Base-by-base conservation (phyloP, 805 yeast genomes). In the Yueomyces sp. region DNA sequence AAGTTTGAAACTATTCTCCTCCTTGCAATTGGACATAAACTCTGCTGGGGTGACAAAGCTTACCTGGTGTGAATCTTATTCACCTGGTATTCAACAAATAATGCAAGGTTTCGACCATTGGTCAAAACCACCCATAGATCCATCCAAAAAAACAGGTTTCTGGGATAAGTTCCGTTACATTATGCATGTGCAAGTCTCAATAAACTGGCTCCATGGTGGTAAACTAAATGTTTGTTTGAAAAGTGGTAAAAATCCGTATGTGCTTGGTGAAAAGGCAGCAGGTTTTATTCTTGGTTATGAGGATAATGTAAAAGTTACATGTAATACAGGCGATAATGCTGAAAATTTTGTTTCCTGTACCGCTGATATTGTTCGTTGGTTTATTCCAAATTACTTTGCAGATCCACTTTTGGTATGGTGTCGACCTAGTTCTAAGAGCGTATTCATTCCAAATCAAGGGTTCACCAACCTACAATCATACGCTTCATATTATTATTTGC, bases 101-200 rank as follows among this genome's bases (percentile, higher is more conserved):
- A 81, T 84, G 78, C 65, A 77, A 44, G 81, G 76, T 45, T 72
- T 88, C 47, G 95, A 87, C 53, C 78, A 81, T 39, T 84, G 88
- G 56, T 79, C 94, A 1, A 88, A 90, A 59, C 94, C 95, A 0
- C 95, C 94, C 0, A 64, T 83, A 12, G 97, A 88, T 58, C 88
- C 88, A 0, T 85, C 95, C 2, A 73, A 76, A 3, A 82, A 81
- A 51, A 64, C 86, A 11, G 97, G 97, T 0, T 79, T 87, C 51
- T 88, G 97, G 97, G 97, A 88, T 61, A 90, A 88, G 57, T 62
- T 86, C 29, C 65, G 95, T 41, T 70, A 79, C 29, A 68, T 81
- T 11, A 64, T 86, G 51, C 96, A 88, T 63, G 94, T 95, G 0
- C 71, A 75, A 26, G 62, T 80, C 43, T 60, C 59, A 2, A 68